phyloP scores from a whole-genome alignment of 352 stramenopile genomes.

The Globisporangium mamillatum region DNA sequence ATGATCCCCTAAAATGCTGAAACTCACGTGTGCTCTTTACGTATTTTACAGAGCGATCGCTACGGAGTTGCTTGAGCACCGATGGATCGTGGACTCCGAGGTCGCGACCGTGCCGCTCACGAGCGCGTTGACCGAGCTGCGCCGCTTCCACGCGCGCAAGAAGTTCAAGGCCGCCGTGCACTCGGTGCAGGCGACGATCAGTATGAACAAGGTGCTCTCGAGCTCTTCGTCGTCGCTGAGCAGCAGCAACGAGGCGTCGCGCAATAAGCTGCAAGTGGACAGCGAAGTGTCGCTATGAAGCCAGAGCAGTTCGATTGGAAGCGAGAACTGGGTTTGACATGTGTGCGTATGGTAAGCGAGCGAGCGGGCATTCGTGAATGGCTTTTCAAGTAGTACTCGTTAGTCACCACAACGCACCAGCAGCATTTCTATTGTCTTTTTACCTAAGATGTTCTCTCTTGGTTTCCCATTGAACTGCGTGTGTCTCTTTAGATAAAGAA shows the following conservation, averaged over 20 bases:
- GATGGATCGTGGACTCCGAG: constrained; percentile 71
- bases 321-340: constrained; percentile 20
- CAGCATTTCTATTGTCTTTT: neutral
- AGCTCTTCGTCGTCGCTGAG: constrained; percentile 26
- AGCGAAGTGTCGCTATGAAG: constrained; percentile 43
- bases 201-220: constrained; percentile 73
- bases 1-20: no score
- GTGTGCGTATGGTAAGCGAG: neutral
- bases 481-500: constrained; percentile 12
- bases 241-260: constrained; percentile 15
- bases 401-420: neutral
- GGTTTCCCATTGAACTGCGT: constrained; percentile 6
- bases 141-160: constrained; percentile 76
- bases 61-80: constrained; percentile 59
- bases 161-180: constrained; percentile 85
- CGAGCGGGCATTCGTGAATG: neutral
- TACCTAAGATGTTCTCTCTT: neutral
- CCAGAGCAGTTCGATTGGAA: constrained; percentile 21
- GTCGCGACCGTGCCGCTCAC: constrained; percentile 71
- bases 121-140: constrained; percentile 71
- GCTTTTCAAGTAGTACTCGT: neutral
- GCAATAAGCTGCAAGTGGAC: constrained; percentile 23
- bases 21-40: no score
- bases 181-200: constrained; percentile 76
- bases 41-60: constrained; percentile 35